Evolutionary conservation across 139 green algal genomes (phyloP).

Genomic region (Picochlorum sp.): DNA sequence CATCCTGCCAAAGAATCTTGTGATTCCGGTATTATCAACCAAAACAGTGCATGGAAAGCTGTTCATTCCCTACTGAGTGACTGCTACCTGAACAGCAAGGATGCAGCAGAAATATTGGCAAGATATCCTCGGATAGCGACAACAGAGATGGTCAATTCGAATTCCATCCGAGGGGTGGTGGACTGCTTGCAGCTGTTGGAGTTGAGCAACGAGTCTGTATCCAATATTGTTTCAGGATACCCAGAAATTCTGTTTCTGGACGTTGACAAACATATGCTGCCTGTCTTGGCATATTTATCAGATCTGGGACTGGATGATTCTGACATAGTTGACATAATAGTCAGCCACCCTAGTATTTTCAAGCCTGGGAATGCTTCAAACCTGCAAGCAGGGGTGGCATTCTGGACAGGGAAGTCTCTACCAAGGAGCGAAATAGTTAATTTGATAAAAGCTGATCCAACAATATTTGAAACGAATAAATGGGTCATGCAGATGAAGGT

Average conservation of each 20-base stretch:
- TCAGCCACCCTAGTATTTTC: background rate
- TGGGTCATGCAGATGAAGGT: conserved; percentile 14
- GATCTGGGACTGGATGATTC: background rate
- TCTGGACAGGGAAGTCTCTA: conserved; percentile 24
- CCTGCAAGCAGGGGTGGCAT: conserved; percentile 10
- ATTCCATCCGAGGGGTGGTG: background rate
- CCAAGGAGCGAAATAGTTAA: background rate
- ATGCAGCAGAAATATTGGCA: conserved; percentile 5
- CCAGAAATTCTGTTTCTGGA: conserved; percentile 15
- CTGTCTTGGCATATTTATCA: conserved; percentile 19
- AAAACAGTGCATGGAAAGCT: background rate
- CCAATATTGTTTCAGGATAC: background rate
- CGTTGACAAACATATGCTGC: conserved; percentile 19
- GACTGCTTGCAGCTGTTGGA: conserved; percentile 16
- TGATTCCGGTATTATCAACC: background rate
- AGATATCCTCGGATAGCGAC: conserved; percentile 11
- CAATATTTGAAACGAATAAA: background rate
- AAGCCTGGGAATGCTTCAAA: background rate
- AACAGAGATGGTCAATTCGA: conserved; percentile 1
- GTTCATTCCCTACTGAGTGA: background rate
- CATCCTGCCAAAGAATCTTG: background rate
- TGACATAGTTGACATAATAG: background rate
- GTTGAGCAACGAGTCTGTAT: background rate
- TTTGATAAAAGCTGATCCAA: conserved; percentile 3
- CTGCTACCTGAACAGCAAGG: background rate